Base-by-base conservation (phyloP, 2,329 filamentous ascomycete genomes). In the Lachnellula arida region DNA sequence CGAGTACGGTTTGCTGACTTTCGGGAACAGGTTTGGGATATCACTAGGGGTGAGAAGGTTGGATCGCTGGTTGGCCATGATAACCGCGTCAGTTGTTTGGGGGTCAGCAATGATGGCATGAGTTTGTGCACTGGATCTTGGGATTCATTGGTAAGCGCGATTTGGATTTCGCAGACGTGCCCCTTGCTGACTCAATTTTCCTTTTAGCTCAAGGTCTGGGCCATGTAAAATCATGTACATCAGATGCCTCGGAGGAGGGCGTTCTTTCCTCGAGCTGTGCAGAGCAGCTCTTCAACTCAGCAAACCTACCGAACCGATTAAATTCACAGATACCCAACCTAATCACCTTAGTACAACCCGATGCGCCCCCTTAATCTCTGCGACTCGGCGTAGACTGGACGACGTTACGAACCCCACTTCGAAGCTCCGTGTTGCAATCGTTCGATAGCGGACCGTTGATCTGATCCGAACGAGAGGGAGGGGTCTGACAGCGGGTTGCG, bases 121-220 rank as follows among this genome's bases (percentile, higher is more conserved):
- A 97, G 93, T 79, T 81, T 99, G 78, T 97, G 94, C 84, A 99
- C 94, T 70, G 94, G 94, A 74, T 99, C 94, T 66, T 99, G 94
- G 94, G 94, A 99, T 78, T 97, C 94, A 69, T 82, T 96, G 81
- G 94, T 97, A 83, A 78, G 91, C 82, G 37, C 46, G 43, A 6
- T 22, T 44, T 44, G 17, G 11, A 44, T 44, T 44, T 22, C 14
- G 19, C 12, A 12, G 3, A 5, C 17, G 2, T 42, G 25, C 9
- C 28, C 9, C 9, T 14, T 44, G 54, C 63, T 53, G 19, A 53
- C 40, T 53, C 51, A 54, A 35, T 25, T 34, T 49, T 42, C 61
- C 17, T 54, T 69, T 58, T 61, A 92, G 89, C 86, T 93, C 74
- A 92, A 91, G 82, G 85, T 93, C 73, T 93, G 89, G 89, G 89